phyloP scores from a whole-genome alignment of 2,329 filamentous ascomycete genomes.

The Hymenoscyphus infarciens region DNA sequence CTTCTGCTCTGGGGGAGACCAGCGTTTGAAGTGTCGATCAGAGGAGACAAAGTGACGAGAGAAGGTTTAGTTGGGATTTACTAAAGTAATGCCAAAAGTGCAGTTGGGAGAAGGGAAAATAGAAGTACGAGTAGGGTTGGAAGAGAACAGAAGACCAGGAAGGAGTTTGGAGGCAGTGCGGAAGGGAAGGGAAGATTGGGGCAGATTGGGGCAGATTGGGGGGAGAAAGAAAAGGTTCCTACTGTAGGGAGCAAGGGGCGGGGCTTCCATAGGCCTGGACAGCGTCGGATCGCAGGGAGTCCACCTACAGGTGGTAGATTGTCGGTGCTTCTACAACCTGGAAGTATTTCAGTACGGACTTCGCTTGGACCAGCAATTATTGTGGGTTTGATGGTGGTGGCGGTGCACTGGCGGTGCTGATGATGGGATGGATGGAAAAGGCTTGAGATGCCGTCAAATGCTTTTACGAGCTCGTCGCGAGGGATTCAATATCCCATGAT shows the following conservation, averaged over 20 bases:
- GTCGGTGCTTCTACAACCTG: too few relatives aligned
- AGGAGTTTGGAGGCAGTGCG: neutral
- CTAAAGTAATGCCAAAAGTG: neutral
- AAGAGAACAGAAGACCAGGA: conserved; percentile 1
- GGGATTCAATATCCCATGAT: neutral
- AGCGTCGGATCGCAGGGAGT: neutral
- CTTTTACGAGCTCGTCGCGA: neutral
- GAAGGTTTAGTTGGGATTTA: neutral
- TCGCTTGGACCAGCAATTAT: neutral
- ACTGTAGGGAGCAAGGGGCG: neutral
- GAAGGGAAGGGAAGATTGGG: neutral
- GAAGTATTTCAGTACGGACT: too few relatives aligned
- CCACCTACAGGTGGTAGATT: neutral
- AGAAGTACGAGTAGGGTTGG: neutral
- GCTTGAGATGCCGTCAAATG: neutral
- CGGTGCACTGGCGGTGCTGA: neutral
- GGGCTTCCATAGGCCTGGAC: neutral
- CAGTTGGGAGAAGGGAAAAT: conserved; percentile 14
- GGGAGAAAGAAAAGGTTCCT: neutral
- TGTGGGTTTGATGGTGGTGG: neutral
- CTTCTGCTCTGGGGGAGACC: neutral
- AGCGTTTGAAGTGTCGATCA: conserved; percentile 6
- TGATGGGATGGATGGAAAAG: neutral
- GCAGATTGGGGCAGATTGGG: neutral
- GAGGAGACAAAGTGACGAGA: neutral